Evolutionary conservation across 345 rosid genomes (phyloP).

Genomic region (Euphorbia peplus): DNA sequence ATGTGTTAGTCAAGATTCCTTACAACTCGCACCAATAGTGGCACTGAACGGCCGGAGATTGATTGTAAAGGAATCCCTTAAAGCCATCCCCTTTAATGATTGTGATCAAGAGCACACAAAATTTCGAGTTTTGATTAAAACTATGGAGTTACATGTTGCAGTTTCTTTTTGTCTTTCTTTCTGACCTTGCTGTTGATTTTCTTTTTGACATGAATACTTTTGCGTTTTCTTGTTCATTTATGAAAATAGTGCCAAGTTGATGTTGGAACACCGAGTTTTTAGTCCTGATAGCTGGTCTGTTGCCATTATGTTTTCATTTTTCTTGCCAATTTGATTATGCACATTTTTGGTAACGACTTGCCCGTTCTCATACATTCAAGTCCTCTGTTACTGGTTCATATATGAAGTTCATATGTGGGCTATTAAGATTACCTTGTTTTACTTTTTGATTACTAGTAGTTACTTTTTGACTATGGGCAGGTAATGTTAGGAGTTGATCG

Average conservation of each 20-base stretch:
- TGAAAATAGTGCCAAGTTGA: not conserved
- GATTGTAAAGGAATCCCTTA: not conserved
- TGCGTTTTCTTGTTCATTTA: not conserved
- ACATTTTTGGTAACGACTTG: not conserved
- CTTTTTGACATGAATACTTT: not conserved
- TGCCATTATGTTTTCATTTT: not conserved
- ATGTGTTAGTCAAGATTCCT: not conserved
- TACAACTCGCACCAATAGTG: slow-evolving; percentile 1
- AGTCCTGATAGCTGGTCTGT: not conserved
- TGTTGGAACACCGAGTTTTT: not conserved
- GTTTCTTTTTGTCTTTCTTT: not conserved
- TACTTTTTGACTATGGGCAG: slow-evolving; percentile 31
- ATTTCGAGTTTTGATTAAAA: not conserved
- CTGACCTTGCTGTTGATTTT: not conserved
- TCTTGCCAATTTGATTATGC: not conserved
- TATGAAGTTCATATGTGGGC: not conserved
- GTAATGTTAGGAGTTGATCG: slow-evolving; percentile 67
- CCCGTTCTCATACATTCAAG: not conserved
- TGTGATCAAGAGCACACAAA: not conserved
- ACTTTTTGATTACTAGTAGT: slow-evolving; percentile 12
- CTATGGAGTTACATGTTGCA: not conserved
- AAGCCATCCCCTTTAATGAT: not conserved
- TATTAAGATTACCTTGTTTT: not conserved
- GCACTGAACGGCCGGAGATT: not conserved
- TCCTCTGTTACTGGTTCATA: not conserved